These are phyloP conservation scores for Dictyostelium firmibasis DNA, from an alignment of 78 protist species.

Conservation along the genomic window DNA sequence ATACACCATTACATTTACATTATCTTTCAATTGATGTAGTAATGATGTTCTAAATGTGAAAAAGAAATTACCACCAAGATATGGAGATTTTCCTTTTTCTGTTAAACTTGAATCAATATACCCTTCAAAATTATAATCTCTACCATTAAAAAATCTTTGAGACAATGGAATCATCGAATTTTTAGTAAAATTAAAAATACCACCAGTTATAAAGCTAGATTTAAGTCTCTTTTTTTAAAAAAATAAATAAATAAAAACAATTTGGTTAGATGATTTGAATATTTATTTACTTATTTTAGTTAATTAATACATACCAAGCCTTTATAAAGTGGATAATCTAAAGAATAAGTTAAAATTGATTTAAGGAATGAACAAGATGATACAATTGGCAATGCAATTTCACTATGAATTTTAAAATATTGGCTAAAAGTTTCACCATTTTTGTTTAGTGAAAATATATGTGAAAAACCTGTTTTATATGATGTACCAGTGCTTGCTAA, in stretches of 20 bases:
- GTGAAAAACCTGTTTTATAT: background rate
- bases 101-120: background rate
- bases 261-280: background rate
- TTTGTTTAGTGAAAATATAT: background rate
- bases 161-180: background rate
- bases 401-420: background rate
- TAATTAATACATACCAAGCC: background rate
- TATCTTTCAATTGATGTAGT: background rate
- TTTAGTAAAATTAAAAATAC: background rate
- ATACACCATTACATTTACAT: background rate
- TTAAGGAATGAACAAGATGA: background rate
- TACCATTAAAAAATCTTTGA: conserved; percentile 2
- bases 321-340: background rate
- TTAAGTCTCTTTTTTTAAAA: background rate
- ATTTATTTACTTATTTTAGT: too few relatives aligned
- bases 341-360: background rate
- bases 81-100: background rate
- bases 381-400: background rate
- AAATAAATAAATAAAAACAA: background rate
- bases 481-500: background rate
- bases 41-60: background rate
- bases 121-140: background rate
- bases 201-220: background rate
- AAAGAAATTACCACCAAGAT: background rate
- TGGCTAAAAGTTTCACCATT: background rate